Evolutionary conservation across 495 filamentous ascomycete genomes (phyloP).

Genomic region (Penicillium arizonense): DNA sequence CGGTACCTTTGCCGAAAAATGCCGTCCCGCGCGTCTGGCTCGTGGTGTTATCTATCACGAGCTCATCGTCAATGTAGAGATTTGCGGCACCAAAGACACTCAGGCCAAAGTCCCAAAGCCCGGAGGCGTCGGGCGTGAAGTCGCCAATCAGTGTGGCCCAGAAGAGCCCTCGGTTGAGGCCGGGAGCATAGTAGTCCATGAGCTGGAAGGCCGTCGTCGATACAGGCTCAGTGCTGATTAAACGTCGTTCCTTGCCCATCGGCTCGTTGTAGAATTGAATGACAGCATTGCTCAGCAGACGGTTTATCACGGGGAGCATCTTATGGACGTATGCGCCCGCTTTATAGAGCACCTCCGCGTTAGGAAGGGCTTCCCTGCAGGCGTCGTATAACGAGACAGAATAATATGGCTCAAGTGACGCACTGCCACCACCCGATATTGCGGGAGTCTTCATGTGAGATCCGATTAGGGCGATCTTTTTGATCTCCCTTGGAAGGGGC

Average conservation of each 20-base stretch:
- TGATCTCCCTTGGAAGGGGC: constrained; percentile 55
- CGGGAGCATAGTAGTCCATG: constrained; percentile 55
- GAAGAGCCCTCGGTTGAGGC: constrained; percentile 46
- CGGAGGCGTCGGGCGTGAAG: constrained; percentile 53
- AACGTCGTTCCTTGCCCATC: constrained; percentile 35
- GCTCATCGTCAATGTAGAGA: constrained; percentile 62
- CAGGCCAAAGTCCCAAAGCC: constrained; percentile 67
- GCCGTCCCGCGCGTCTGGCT: constrained; percentile 54
- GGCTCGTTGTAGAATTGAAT: constrained; percentile 57
- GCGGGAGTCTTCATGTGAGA: constrained; percentile 70
- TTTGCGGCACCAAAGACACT: constrained; percentile 68
- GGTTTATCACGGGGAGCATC: constrained; percentile 53
- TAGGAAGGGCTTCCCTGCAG: constrained; percentile 51
- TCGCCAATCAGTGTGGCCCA: constrained; percentile 52
- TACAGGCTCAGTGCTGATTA: constrained; percentile 49
- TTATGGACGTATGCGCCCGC: constrained; percentile 57
- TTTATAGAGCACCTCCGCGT: constrained; percentile 53
- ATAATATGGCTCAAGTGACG: constrained; percentile 74
- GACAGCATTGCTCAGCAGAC: constrained; percentile 44
- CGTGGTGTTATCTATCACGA: constrained; percentile 63
- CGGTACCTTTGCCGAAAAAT: constrained; percentile 57
- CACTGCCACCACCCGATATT: constrained; percentile 74
- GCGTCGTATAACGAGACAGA: constrained; percentile 62
- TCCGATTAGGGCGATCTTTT: constrained; percentile 70
- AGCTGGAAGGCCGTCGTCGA: constrained; percentile 53